Percentiles rank a stretch among this genome's conserved stretches.
Evolutionary conservation across 1,284 basidiomycete genomes (phyloP).

Genomic region (Vanrija sp.): DNA sequence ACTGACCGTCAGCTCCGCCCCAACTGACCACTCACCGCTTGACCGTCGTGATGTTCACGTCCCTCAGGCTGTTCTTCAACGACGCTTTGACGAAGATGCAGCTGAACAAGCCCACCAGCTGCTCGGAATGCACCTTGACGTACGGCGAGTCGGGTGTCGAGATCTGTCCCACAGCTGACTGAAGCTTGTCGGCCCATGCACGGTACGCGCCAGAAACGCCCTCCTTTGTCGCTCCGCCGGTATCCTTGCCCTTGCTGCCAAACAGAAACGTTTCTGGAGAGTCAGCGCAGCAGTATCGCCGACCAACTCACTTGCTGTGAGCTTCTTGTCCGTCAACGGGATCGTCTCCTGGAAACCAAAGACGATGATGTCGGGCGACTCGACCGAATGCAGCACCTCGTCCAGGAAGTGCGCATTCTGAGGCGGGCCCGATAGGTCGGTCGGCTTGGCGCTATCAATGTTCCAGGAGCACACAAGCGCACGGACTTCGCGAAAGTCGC

Average conservation of each 20-base stretch:
- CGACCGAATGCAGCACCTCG: constrained; percentile 64
- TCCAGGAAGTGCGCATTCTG: constrained; percentile 70
- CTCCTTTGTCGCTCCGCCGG: constrained; percentile 43
- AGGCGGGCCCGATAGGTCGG: constrained; percentile 59
- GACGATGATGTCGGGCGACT: constrained; percentile 78
- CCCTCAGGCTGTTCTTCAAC: constrained; percentile 56
- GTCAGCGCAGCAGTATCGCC: neutral
- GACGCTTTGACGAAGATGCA: constrained; percentile 67
- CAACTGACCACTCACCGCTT: constrained; percentile 54
- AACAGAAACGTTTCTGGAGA: constrained; percentile 67
- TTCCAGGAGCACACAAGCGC: constrained; percentile 91
- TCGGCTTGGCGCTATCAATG: constrained; percentile 80
- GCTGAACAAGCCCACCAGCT: constrained; percentile 82
- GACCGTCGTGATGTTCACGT: constrained; percentile 70
- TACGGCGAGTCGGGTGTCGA: constrained; percentile 63
- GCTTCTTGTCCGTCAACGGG: constrained; percentile 83
- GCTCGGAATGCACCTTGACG: constrained; percentile 76
- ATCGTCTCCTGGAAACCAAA: constrained; percentile 97
- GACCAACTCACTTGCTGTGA: constrained; percentile 65
- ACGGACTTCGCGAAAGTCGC: constrained; percentile 70
- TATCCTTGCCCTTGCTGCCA: constrained; percentile 62
- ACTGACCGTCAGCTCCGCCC: constrained; percentile 37
- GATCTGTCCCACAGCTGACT: constrained; percentile 66
- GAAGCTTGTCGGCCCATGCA: constrained; percentile 79
- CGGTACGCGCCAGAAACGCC: constrained; percentile 80